These are phyloP conservation scores for Pelagomonas calceolata DNA, from an alignment of 108 stramenopile genomes.

Conservation along the genomic window DNA sequence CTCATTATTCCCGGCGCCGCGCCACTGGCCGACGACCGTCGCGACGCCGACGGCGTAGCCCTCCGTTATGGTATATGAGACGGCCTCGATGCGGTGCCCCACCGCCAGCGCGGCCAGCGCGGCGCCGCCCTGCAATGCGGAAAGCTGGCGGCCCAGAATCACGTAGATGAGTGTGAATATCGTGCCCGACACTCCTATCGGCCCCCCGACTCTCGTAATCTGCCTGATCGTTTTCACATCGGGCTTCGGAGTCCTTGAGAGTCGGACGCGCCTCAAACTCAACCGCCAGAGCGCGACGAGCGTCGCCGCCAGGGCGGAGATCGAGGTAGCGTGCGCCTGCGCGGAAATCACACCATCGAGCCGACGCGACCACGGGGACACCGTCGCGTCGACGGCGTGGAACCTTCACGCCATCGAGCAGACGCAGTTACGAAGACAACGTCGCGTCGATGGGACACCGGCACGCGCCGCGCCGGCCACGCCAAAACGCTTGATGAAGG, in stretches of 20 bases:
- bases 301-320: not conserved
- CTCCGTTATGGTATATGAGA: not conserved
- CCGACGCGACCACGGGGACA: no score
- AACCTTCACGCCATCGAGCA: no score
- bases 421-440: no score
- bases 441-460: no score
- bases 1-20: not conserved
- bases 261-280: not conserved
- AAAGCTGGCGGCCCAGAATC: not conserved
- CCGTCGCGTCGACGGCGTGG: no score
- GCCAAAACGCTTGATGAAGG: not conserved
- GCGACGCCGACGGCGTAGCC: not conserved
- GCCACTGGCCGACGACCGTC: not conserved
- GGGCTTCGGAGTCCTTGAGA: not conserved
- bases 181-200: not conserved
- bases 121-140: not conserved
- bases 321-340: not conserved
- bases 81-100: not conserved
- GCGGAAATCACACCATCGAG: no score
- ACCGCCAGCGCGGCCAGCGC: not conserved
- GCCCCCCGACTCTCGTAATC: not conserved
- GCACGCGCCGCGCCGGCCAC: not conserved
- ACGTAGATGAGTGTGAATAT: not conserved
- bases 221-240: not conserved
- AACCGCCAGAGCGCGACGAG: not conserved